phyloP scores from a whole-genome alignment of 306 rosid genomes.

The Vachellia pachyceras region DNA sequence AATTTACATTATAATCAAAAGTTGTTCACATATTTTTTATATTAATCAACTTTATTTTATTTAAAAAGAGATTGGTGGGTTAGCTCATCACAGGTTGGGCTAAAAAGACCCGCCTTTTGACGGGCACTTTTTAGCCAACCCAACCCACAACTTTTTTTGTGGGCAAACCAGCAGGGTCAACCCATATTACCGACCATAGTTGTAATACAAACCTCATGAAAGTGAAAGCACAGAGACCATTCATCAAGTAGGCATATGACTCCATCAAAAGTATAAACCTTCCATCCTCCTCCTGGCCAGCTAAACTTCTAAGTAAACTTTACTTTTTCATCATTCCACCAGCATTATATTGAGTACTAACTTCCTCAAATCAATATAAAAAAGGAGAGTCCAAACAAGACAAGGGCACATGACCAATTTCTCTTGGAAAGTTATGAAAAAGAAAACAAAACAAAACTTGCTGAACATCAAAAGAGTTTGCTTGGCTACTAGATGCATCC shows the following conservation, averaged over 20 bases:
- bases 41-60: too few species aligned
- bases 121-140: too few species aligned
- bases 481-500: slow-evolving; percentile 24
- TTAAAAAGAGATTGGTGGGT: too few species aligned
- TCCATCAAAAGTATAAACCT: not conserved
- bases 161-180: too few species aligned
- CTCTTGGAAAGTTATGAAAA: not conserved
- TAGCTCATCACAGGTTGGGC: too few species aligned
- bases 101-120: too few species aligned
- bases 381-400: not conserved
- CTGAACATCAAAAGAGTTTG: not conserved
- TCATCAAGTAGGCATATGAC: not conserved
- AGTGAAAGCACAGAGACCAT: not conserved
- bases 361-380: not conserved
- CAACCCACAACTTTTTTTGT: too few species aligned
- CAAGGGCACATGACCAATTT: not conserved
- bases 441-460: not conserved
- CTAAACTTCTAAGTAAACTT: not conserved
- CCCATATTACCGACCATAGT: too few species aligned
- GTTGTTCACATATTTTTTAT: too few species aligned
- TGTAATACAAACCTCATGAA: not conserved
- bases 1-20: too few species aligned
- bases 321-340: not conserved
- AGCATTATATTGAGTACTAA: not conserved
- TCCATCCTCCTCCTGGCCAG: not conserved